phyloP scores from a whole-genome alignment of 2,329 filamentous ascomycete genomes.

The Lasiodiplodia hormozganensis region DNA sequence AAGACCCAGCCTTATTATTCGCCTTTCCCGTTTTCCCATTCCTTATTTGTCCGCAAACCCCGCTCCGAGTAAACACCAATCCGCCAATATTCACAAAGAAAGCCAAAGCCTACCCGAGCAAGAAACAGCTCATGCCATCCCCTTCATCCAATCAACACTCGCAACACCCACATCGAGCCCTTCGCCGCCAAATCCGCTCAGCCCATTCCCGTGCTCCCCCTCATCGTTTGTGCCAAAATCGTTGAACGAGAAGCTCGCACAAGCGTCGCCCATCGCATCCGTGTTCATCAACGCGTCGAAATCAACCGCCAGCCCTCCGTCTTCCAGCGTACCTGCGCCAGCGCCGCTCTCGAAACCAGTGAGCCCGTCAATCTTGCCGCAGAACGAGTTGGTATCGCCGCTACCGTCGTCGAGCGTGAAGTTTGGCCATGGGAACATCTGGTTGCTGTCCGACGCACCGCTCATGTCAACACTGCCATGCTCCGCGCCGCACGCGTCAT shows the following conservation, averaged over 20 bases:
- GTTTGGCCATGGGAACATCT: conserved; percentile 25
- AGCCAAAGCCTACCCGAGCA: neutral
- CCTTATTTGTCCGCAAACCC: neutral
- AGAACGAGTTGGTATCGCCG: conserved; percentile 11
- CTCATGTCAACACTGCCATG: conserved; percentile 16
- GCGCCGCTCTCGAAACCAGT: conserved; percentile 14
- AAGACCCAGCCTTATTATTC: neutral
- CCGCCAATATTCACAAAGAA: neutral
- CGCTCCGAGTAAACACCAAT: neutral
- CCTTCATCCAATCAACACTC: conserved; percentile 25
- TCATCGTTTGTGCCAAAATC: conserved; percentile 27
- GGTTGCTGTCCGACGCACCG: conserved; percentile 4
- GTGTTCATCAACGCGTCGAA: conserved; percentile 50
- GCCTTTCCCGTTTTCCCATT: neutral
- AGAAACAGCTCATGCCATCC: conserved; percentile 2
- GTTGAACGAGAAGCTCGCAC: conserved; percentile 33
- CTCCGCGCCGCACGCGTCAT: conserved; percentile 33
- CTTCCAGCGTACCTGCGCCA: conserved; percentile 36
- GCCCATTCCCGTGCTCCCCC: neutral
- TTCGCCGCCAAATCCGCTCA: neutral
- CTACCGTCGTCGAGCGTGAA: conserved; percentile 33
- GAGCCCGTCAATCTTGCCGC: conserved; percentile 18
- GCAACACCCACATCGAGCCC: neutral
- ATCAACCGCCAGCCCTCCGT: conserved; percentile 49
- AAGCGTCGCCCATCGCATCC: conserved; percentile 48